Evolutionary conservation across 2,329 filamentous ascomycete genomes (phyloP).

Genomic region (Coniella vitis): DNA sequence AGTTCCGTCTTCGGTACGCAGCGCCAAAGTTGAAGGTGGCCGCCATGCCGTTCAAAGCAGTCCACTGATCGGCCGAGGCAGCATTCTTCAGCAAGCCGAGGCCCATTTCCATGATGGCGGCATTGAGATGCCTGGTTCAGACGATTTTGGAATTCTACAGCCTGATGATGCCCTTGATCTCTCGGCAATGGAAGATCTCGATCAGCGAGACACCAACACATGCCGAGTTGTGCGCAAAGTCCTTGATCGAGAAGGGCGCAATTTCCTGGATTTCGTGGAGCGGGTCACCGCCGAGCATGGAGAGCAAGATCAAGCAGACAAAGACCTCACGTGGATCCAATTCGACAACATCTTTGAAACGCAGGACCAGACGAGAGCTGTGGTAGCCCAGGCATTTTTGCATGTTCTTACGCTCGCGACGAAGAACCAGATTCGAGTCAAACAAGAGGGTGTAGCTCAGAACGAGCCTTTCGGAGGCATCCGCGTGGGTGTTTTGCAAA

Average conservation of each 20-base stretch:
- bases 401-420: slow-evolving; percentile 67
- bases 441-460: slow-evolving; percentile 44
- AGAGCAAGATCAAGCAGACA: slow-evolving; percentile 23
- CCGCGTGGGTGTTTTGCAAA: slow-evolving; percentile 33
- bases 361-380: slow-evolving; percentile 42
- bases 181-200: slow-evolving; percentile 25
- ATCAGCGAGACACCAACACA: slow-evolving; percentile 19
- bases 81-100: slow-evolving; percentile 31
- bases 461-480: slow-evolving; percentile 40
- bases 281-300: slow-evolving; percentile 24
- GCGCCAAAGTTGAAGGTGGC: slow-evolving; percentile 30
- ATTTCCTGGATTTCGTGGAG: slow-evolving; percentile 40
- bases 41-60: slow-evolving; percentile 27
- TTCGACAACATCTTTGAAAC: slow-evolving; percentile 67
- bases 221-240: slow-evolving; percentile 27
- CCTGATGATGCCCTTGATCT: slow-evolving; percentile 21
- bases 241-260: slow-evolving; percentile 38
- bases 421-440: slow-evolving; percentile 54
- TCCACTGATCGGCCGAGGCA: slow-evolving; percentile 31
- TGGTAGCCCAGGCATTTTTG: slow-evolving; percentile 70
- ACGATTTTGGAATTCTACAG: slow-evolving; percentile 24
- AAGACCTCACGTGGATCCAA: slow-evolving; percentile 42
- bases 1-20: slow-evolving; percentile 40
- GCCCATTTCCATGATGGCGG: slow-evolving; percentile 41
- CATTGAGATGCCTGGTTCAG: slow-evolving; percentile 26